These are phyloP conservation scores for Puccinia coronata DNA, from an alignment of 1,284 basidiomycete genomes.

Conservation along the genomic window DNA sequence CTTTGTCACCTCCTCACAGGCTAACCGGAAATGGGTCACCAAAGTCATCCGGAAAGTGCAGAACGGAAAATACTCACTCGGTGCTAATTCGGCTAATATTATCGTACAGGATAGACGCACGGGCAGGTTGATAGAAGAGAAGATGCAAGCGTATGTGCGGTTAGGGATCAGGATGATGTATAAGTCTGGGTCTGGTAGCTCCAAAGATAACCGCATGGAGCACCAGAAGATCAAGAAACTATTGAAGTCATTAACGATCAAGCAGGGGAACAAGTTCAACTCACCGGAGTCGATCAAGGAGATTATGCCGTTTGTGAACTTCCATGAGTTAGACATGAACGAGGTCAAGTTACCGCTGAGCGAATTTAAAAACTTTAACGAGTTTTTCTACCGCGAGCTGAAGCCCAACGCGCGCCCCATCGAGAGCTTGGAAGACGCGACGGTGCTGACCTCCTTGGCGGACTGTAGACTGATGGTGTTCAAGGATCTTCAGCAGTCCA, in stretches of 20 bases:
- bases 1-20: conserved; percentile 91
- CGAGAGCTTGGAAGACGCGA: conserved; percentile 71
- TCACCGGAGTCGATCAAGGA: conserved; percentile 77
- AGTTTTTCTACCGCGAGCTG: conserved; percentile 81
- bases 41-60: conserved; percentile 68
- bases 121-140: conserved; percentile 92
- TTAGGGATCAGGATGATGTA: conserved; percentile 88
- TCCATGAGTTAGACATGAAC: conserved; percentile 78
- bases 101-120: conserved; percentile 85
- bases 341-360: conserved; percentile 81
- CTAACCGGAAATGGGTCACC: conserved; percentile 94
- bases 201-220: conserved; percentile 67
- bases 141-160: conserved; percentile 87
- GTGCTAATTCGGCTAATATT: conserved; percentile 63
- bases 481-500: conserved; percentile 79
- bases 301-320: conserved; percentile 83
- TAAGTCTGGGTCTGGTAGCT: conserved; percentile 75
- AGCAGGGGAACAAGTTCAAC: conserved; percentile 93
- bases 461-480: conserved; percentile 96
- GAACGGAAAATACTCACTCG: conserved; percentile 81
- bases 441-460: conserved; percentile 78
- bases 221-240: conserved; percentile 70
- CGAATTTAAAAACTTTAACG: conserved; percentile 76
- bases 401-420: conserved; percentile 78
- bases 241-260: conserved; percentile 84